Evolutionary conservation across 495 filamentous ascomycete species (phyloP).

Genomic region (Xylaria acuta): DNA sequence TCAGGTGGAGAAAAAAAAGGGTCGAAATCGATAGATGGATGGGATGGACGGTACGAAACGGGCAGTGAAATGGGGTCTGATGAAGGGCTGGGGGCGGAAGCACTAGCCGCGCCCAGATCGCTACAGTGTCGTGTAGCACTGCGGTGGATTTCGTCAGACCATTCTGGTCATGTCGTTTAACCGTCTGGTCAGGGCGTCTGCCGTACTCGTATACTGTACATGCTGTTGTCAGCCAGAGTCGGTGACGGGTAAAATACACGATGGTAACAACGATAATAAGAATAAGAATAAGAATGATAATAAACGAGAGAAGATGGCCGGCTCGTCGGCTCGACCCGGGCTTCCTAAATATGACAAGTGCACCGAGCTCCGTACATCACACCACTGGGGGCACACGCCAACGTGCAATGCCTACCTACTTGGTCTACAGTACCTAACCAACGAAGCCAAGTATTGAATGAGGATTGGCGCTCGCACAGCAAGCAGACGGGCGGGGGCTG

Average conservation of each 20-base stretch:
- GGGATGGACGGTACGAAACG: conserved; percentile 9
- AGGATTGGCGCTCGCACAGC: conserved; percentile 17
- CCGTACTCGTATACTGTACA: not conserved
- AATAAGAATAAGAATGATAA: not conserved
- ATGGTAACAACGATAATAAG: not conserved
- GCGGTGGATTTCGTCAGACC: conserved; percentile 17
- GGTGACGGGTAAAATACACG: conserved; percentile 17
- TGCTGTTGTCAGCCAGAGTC: conserved; percentile 2
- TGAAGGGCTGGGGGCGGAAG: conserved; percentile 5
- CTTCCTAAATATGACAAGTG: conserved; percentile 9
- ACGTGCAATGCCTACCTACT: not conserved
- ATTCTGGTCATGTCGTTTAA: conserved; percentile 15
- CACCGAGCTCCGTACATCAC: conserved; percentile 8
- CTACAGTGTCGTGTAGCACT: conserved; percentile 1
- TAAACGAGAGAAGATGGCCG: not conserved
- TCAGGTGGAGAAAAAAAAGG: conserved; percentile 16
- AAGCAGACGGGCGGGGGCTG: conserved; percentile 16
- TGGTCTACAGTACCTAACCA: not conserved
- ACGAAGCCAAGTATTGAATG: conserved; percentile 4
- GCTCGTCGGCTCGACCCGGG: conserved; percentile 16
- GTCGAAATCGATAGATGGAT: conserved; percentile 3
- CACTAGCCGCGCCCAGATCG: conserved; percentile 11
- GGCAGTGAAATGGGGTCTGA: conserved; percentile 10
- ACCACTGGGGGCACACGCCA: conserved; percentile 10
- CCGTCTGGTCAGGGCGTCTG: not conserved